Evolutionary conservation across 2,329 filamentous ascomycete species (phyloP).

Genomic region (Dactylellina sp.): DNA sequence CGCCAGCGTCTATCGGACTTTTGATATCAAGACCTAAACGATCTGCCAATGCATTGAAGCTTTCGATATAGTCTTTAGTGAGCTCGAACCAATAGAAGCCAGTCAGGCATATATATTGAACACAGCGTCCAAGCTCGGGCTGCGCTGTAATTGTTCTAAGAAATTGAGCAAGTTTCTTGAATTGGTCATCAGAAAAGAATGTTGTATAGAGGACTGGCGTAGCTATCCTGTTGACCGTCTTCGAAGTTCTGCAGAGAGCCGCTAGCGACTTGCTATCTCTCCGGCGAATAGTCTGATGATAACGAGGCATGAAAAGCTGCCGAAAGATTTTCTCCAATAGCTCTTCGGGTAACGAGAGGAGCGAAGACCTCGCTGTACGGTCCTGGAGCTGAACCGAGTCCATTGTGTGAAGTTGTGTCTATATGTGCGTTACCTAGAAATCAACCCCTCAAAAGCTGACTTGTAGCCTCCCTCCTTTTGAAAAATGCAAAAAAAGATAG

Average conservation of each 20-base stretch:
- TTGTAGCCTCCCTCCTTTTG: background rate
- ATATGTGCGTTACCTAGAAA: background rate
- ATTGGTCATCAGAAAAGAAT: background rate
- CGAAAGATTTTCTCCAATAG: conserved; percentile 37
- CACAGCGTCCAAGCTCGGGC: conserved; percentile 2
- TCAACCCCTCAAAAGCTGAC: background rate
- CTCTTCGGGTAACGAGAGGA: conserved; percentile 39
- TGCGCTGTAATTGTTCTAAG: conserved; percentile 22
- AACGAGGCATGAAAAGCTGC: background rate
- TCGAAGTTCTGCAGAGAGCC: conserved; percentile 27
- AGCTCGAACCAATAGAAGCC: background rate
- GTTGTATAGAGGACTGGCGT: conserved; percentile 24
- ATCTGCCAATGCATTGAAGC: background rate
- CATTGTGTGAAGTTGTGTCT: conserved; percentile 3
- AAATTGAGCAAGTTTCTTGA: conserved; percentile 4
- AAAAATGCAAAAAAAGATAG: too few species aligned
- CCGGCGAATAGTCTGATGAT: background rate
- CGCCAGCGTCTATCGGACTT: background rate
- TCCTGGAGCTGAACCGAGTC: conserved; percentile 4
- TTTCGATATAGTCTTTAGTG: conserved; percentile 3
- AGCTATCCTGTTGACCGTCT: conserved; percentile 22
- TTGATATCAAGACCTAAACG: conserved; percentile 16
- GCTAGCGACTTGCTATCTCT: conserved; percentile 16
- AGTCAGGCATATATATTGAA: conserved; percentile 2
- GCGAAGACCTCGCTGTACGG: background rate